Conservation (phyloP, 2,329 filamentous ascomycete species). For the Lasiodiplodia gonubiensis region DNA sequence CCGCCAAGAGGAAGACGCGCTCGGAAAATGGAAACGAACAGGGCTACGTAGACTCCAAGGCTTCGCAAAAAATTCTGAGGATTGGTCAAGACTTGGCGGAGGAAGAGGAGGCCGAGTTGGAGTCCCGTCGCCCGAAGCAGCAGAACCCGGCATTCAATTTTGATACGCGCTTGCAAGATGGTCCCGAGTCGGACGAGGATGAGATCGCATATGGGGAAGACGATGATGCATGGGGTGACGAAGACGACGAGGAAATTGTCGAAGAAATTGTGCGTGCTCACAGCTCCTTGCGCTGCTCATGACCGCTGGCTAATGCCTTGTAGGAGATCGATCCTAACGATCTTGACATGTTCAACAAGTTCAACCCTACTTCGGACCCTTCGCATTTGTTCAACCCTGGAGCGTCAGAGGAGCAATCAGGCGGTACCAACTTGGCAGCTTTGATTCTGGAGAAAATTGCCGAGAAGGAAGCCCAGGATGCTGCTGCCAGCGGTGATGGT, state of each 20-base stretch:
- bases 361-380: conserved; percentile 76
- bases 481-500: conserved; percentile 42
- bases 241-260: conserved; percentile 65
- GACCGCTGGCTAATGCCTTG: conserved; percentile 1
- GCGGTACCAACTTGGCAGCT: conserved; percentile 80
- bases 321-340: conserved; percentile 87
- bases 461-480: conserved; percentile 73
- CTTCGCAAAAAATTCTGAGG: conserved; percentile 85
- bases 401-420: conserved; percentile 43
- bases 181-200: conserved; percentile 48
- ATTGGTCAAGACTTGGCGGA: conserved; percentile 88
- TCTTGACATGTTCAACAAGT: conserved; percentile 87
- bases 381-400: conserved; percentile 66
- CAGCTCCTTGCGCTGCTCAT: background rate
- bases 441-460: conserved; percentile 95
- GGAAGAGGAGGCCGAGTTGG: conserved; percentile 69
- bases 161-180: conserved; percentile 72
- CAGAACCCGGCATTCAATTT: conserved; percentile 76
- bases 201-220: conserved; percentile 58
- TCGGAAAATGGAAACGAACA: conserved; percentile 65
- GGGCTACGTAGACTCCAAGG: conserved; percentile 84
- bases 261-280: conserved; percentile 20
- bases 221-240: conserved; percentile 73
- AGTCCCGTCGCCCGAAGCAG: conserved; percentile 47
- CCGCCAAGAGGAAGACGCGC: conserved; percentile 63